Conservation (phyloP, 2,329 filamentous ascomycete genomes). For the Neonectria hederae region DNA sequence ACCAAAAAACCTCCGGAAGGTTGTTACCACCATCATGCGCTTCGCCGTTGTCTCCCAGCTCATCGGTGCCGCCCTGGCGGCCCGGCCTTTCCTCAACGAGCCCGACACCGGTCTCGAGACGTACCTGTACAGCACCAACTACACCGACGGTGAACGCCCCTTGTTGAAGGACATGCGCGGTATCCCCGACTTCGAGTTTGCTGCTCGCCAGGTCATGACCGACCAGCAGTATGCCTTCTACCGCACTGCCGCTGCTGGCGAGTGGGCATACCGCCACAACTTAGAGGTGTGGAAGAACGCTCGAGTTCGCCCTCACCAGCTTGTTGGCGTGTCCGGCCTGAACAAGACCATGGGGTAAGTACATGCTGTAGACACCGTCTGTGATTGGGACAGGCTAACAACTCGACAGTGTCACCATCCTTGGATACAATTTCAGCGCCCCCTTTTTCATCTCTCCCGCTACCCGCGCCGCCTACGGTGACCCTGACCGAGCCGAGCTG, state of each 20-base stretch:
- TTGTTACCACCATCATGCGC: constrained; percentile 26
- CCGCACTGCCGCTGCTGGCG: constrained; percentile 58
- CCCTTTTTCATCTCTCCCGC: constrained; percentile 62
- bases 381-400: neutral
- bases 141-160: constrained; percentile 48
- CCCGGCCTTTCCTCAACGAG: constrained; percentile 46
- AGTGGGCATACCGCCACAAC: constrained; percentile 63
- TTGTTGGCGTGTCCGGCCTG: constrained; percentile 45
- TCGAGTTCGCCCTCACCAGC: constrained; percentile 51
- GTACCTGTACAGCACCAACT: constrained; percentile 43
- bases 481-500: constrained; percentile 54
- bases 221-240: constrained; percentile 58
- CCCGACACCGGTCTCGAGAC: constrained; percentile 48
- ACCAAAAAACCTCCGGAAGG: constrained; percentile 23
- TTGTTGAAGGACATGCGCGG: constrained; percentile 53
- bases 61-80: constrained; percentile 42
- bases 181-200: constrained; percentile 61
- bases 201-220: constrained; percentile 55
- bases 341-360: constrained; percentile 47
- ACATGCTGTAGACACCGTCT: constrained; percentile 2
- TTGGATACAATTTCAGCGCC: constrained; percentile 58
- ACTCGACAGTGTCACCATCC: constrained; percentile 49
- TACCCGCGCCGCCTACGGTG: constrained; percentile 54
- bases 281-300: constrained; percentile 59
- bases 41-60: constrained; percentile 32